Evolutionary conservation across 2,329 filamentous ascomycete species (phyloP).

Genomic region (Botryotinia globosa): DNA sequence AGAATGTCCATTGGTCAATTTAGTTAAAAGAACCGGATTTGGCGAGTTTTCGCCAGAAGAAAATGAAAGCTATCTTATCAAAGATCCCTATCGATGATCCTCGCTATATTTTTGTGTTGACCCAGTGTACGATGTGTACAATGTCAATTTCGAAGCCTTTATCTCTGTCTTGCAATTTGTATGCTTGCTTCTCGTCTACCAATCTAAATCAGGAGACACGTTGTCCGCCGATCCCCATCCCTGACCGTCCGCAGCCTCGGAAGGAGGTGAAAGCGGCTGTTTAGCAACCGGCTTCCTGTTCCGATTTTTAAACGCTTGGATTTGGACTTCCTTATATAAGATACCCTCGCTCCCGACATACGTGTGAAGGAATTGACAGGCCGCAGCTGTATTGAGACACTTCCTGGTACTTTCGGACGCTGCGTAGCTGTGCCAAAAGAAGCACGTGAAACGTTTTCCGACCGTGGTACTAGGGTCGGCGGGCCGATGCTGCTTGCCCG

Average conservation of each 20-base stretch:
- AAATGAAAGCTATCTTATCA: not conserved
- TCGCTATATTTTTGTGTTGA: not conserved
- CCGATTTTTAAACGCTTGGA: not conserved
- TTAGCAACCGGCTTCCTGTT: not conserved
- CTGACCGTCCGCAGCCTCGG: not conserved
- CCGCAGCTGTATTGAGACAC: not conserved
- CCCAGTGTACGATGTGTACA: not conserved
- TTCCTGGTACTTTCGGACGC: not conserved
- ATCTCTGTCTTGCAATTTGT: not conserved
- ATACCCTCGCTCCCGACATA: slow-evolving; percentile 4
- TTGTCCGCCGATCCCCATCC: not conserved
- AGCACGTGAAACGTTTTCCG: slow-evolving; percentile 19
- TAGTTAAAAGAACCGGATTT: not conserved
- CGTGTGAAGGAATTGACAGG: slow-evolving; percentile 29
- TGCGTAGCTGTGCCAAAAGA: not conserved
- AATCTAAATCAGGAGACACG: not conserved
- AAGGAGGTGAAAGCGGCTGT: not conserved
- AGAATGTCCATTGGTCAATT: not conserved
- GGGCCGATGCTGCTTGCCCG: not conserved
- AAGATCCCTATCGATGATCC: not conserved
- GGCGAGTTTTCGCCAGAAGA: not conserved
- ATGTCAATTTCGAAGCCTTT: not conserved
- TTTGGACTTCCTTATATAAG: not conserved
- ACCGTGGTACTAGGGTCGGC: not conserved
- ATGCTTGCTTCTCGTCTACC: not conserved